Evolutionary conservation across 1,284 basidiomycete species (phyloP).

Genomic region (Cutaneotrichosporon arboriforme): DNA sequence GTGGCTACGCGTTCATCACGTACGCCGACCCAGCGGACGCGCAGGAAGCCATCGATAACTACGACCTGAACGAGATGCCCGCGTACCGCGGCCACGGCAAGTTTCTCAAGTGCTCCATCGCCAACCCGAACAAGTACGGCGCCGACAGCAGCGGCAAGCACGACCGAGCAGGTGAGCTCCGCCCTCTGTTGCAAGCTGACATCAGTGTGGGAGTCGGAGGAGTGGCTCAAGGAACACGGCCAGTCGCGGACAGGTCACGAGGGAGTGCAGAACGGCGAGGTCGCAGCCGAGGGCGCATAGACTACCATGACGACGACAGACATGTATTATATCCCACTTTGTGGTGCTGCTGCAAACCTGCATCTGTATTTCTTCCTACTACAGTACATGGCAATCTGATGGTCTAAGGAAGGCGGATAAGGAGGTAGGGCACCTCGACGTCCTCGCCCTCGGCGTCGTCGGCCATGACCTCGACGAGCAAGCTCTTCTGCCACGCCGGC

Average conservation of each 20-base stretch:
- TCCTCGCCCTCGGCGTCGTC: constrained; percentile 78
- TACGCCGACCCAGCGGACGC: constrained; percentile 44
- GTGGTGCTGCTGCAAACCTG: not conserved
- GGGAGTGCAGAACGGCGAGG: constrained; percentile 21
- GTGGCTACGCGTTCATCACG: constrained; percentile 47
- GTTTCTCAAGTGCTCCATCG: constrained; percentile 45
- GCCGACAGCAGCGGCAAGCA: constrained; percentile 26
- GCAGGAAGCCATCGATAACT: constrained; percentile 49
- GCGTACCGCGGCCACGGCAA: constrained; percentile 40
- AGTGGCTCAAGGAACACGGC: constrained; percentile 43
- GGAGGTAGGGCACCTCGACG: constrained; percentile 42
- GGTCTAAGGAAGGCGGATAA: constrained; percentile 4
- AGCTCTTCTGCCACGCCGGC: constrained; percentile 68
- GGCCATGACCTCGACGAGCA: constrained; percentile 92
- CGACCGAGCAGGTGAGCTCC: constrained; percentile 42
- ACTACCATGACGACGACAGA: not conserved
- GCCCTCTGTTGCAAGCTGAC: constrained; percentile 4
- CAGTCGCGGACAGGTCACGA: constrained; percentile 15
- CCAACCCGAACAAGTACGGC: constrained; percentile 40
- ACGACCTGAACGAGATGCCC: constrained; percentile 47
- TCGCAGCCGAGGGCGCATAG: not conserved
- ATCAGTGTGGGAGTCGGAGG: constrained; percentile 46
- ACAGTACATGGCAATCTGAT: too few relatives aligned
- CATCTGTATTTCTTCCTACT: not conserved
- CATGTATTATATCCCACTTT: constrained; percentile 1